Percentiles rank a stretch among this genome's conserved stretches.
Conservation (phyloP, 2,329 filamentous ascomycete genomes). For the Nigrograna mackinnonii region DNA sequence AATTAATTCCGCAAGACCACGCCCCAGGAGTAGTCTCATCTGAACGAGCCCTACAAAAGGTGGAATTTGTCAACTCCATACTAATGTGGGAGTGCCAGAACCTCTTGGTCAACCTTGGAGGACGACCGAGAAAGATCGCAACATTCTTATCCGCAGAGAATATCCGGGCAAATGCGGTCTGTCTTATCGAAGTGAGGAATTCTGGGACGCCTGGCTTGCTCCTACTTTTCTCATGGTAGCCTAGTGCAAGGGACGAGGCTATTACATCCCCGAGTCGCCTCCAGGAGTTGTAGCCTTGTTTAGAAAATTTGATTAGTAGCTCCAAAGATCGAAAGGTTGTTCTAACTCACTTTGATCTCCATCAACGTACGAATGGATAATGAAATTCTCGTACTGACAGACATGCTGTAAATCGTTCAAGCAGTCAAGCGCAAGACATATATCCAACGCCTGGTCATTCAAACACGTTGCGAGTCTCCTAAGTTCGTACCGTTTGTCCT, state of each 20-base stretch:
- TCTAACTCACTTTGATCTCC: not conserved
- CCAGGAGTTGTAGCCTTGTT: conserved; percentile 54
- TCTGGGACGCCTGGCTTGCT: not conserved
- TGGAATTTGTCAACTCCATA: too few relatives aligned
- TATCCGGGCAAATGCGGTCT: conserved; percentile 44
- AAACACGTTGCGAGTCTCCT: not conserved
- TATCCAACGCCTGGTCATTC: not conserved
- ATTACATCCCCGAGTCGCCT: conserved; percentile 51
- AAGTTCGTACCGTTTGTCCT: not conserved
- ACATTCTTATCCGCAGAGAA: conserved; percentile 54
- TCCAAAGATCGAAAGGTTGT: too few relatives aligned
- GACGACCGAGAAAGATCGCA: conserved; percentile 55
- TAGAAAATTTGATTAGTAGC: too few relatives aligned
- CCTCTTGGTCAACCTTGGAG: conserved; percentile 27
- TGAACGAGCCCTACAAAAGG: too few relatives aligned
- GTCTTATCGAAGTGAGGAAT: conserved; percentile 45
- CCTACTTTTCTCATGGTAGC: conserved; percentile 44
- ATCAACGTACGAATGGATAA: not conserved
- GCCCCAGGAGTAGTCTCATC: too few relatives aligned
- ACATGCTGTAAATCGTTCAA: conserved; percentile 51
- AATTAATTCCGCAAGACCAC: too few relatives aligned
- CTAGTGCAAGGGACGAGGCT: conserved; percentile 51
- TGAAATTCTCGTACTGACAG: conserved; percentile 4
- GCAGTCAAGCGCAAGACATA: conserved; percentile 11
- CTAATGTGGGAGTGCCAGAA: not conserved